phyloP scores from a whole-genome alignment of 2,329 filamentous ascomycete genomes.

The Aspergillus latus region DNA sequence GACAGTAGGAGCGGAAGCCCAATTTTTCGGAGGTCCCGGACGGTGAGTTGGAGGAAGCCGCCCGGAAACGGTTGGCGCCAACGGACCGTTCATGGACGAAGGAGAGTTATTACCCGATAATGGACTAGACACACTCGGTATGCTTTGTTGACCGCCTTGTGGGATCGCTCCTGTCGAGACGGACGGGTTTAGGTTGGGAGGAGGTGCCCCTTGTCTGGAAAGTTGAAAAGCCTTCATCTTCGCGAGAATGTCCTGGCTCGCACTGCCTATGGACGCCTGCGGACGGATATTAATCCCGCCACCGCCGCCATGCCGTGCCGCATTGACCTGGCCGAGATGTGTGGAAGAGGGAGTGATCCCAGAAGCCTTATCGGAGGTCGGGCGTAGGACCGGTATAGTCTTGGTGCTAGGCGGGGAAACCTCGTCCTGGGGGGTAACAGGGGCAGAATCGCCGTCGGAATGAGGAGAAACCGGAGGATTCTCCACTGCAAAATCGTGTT shows the following conservation, averaged over 20 bases:
- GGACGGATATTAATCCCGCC: slow-evolving; percentile 24
- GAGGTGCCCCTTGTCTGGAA: slow-evolving; percentile 60
- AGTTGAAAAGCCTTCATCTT: slow-evolving; percentile 70
- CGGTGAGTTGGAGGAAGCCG: slow-evolving; percentile 28
- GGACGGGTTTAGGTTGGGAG: slow-evolving; percentile 32
- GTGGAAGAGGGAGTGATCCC: slow-evolving; percentile 80
- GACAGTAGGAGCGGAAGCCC: slow-evolving; percentile 31
- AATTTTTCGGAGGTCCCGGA: slow-evolving; percentile 33
- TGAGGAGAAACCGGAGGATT: slow-evolving; percentile 22
- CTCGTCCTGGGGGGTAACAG: slow-evolving; percentile 24
- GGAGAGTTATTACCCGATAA: slow-evolving; percentile 17
- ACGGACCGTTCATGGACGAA: slow-evolving; percentile 25
- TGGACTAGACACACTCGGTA: slow-evolving; percentile 11
- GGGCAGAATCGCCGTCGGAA: slow-evolving; percentile 19
- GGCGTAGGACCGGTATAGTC: slow-evolving; percentile 28
- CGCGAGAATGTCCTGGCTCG: slow-evolving; percentile 62
- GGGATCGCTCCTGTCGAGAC: slow-evolving; percentile 39
- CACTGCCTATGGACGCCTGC: slow-evolving; percentile 35
- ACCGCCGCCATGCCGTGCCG: slow-evolving; percentile 54
- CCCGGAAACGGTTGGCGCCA: slow-evolving; percentile 35
- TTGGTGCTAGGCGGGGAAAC: slow-evolving; percentile 21
- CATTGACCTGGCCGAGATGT: slow-evolving; percentile 73
- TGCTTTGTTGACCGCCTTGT: slow-evolving; percentile 7
- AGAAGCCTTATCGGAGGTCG: slow-evolving; percentile 24
- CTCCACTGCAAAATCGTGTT: slow-evolving; percentile 24